A percentile compares a stretch with the other conserved stretches of the same genome.
Evolutionary conservation across 2,329 filamentous ascomycete genomes (phyloP).

Genomic region (Aureobasidium namibiae): DNA sequence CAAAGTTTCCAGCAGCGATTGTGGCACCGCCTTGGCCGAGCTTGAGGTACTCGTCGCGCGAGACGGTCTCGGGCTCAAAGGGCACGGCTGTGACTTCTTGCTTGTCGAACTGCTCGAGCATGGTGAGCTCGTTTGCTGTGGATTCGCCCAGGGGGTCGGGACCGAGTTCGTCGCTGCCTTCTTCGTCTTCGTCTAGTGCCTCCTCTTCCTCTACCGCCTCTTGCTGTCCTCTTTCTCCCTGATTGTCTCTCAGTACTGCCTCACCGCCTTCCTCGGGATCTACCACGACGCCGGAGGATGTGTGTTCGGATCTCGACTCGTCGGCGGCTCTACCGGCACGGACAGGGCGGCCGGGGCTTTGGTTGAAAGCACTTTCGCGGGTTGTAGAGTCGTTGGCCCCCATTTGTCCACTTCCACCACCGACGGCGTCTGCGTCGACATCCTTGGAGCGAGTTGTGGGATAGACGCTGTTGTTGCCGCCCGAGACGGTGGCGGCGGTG

Average conservation of each 20-base stretch:
- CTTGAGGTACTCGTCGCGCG: constrained; percentile 15
- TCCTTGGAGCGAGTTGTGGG: background rate
- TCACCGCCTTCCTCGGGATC: constrained; percentile 16
- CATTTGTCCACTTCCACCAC: constrained; percentile 17
- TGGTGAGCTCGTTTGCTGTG: constrained; percentile 15
- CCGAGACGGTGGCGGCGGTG: constrained; percentile 12
- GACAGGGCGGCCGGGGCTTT: constrained; percentile 14
- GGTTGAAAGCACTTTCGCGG: constrained; percentile 19
- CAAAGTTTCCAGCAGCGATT: constrained; percentile 20
- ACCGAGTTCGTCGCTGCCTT: constrained; percentile 7
- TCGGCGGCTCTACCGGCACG: background rate
- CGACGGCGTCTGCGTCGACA: constrained; percentile 14
- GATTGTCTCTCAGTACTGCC: background rate
- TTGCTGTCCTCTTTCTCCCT: background rate
- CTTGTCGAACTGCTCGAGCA: constrained; percentile 17
- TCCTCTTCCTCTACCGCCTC: background rate
- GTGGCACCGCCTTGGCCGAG: constrained; percentile 19
- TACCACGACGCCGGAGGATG: background rate
- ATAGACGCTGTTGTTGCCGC: constrained; percentile 4
- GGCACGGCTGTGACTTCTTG: constrained; percentile 15
- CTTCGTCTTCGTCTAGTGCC: constrained; percentile 2
- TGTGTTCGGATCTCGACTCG: constrained; percentile 13
- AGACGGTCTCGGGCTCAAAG: constrained; percentile 12
- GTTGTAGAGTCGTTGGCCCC: constrained; percentile 17
- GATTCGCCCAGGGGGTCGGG: constrained; percentile 8